Base-by-base conservation (phyloP, 257 asterid genomes). In the Jaltomata sinuosa region DNA sequence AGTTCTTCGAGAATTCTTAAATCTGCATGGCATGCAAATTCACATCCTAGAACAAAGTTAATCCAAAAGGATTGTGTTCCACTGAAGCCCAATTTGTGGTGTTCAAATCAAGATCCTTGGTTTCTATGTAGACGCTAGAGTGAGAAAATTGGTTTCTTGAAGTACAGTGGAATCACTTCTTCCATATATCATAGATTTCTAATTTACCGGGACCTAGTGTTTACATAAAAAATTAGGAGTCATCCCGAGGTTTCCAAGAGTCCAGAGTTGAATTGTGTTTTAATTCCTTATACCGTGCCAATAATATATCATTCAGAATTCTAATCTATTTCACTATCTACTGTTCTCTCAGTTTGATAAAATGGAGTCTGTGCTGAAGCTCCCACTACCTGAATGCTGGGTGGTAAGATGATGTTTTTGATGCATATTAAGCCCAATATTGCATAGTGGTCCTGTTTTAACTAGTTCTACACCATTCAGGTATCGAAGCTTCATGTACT, bases 361-460 rank as follows among this genome's bases (percentile, higher is more conserved):
- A 15, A 88, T 86, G 86, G 97, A 93, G 86, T 88, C 90, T 15
- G 85, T 96, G 86, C 84, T 72, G 45, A 76, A 89, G 85, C 95
- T 96, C 62, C 97, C 99, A 87, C 88, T 96, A 89, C 92, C 97
- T 65, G 99, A 96, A 90, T 93, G 99, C 88, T 96, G 99, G 99
- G 99, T 88, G 98, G 98, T 96, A 92, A 92, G 97, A 85, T 82
- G 80, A 68, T 78, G 53, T 38, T 81, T 36, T 79, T 65, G 64
- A 68, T 15, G 72, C 83, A 47, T 76, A 15, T 29, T 49, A 27
- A 27, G 81, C 15, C 61, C 61, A 76, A 27, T 76, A 76, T 76
- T 29, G 61, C 59, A 47, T 47, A 76, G 40, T 49, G 16, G 40
- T 47, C 62, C 40, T 47, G 25, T 76, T 47, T 15, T 47, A 71